Conservation (phyloP, 805 yeast genomes). For the Candida sanyiensis region DNA sequence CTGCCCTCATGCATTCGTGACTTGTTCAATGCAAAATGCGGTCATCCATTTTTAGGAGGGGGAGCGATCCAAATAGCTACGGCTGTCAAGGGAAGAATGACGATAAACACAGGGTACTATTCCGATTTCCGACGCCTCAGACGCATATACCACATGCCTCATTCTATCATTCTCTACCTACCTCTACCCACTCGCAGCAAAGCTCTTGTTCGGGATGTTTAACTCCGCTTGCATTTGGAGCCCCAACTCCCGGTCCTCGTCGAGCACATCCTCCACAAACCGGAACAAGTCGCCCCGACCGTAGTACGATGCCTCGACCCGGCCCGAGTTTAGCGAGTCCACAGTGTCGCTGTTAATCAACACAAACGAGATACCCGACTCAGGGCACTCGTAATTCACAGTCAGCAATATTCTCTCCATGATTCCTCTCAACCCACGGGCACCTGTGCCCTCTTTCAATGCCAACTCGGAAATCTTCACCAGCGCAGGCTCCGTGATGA, state of each 20-base stretch:
- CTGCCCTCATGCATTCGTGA: too few species aligned
- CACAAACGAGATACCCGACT: conserved; percentile 47
- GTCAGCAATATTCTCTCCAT: conserved; percentile 46
- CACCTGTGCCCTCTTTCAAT: conserved; percentile 51
- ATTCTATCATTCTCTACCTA: too few species aligned
- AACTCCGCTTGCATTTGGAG: conserved; percentile 29
- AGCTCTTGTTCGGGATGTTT: background rate
- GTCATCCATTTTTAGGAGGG: too few species aligned
- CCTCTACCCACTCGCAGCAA: background rate
- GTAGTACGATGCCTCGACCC: conserved; percentile 38
- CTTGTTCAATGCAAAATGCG: too few species aligned
- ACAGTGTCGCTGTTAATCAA: conserved; percentile 42
- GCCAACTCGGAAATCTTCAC: conserved; percentile 44
- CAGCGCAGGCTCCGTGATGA: conserved; percentile 44
- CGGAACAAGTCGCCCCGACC: conserved; percentile 37
- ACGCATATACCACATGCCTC: too few species aligned
- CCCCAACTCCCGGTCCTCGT: conserved; percentile 38
- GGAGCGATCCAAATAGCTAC: too few species aligned
- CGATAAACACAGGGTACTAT: too few species aligned
- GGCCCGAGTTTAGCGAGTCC: conserved; percentile 30
- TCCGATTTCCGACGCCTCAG: too few species aligned
- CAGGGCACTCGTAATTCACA: conserved; percentile 56
- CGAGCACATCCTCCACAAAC: conserved; percentile 35
- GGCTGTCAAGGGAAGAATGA: too few species aligned
- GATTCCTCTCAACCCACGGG: conserved; percentile 51